These are phyloP conservation scores for Colletotrichum karsti DNA, from an alignment of 2,329 filamentous ascomycete genomes.

Conservation along the genomic window DNA sequence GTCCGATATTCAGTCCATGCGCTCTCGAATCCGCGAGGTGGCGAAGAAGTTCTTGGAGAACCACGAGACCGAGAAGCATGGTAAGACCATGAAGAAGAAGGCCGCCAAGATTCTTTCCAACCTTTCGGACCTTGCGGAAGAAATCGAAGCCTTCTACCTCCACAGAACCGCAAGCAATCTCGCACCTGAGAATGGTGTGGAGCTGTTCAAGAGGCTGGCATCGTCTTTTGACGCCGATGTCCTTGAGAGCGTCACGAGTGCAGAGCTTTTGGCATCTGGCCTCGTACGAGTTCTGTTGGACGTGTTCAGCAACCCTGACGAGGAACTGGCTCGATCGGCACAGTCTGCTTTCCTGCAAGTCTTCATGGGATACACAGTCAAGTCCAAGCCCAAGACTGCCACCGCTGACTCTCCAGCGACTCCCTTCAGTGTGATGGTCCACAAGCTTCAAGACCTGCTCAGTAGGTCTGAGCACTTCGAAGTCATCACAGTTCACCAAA, in stretches of 20 bases:
- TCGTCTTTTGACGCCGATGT: slow-evolving; percentile 89
- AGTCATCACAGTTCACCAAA: slow-evolving; percentile 93
- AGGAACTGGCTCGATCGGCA: slow-evolving; percentile 69
- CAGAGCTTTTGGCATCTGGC: slow-evolving; percentile 89
- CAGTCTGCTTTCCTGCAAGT: slow-evolving; percentile 87
- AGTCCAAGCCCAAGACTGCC: slow-evolving; percentile 70
- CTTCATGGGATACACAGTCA: slow-evolving; percentile 84
- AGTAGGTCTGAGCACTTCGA: slow-evolving; percentile 98
- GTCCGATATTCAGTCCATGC: slow-evolving; percentile 64
- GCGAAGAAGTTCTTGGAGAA: slow-evolving; percentile 86
- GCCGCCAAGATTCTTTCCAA: slow-evolving; percentile 79
- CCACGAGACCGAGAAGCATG: slow-evolving; percentile 80
- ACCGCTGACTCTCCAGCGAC: slow-evolving; percentile 77
- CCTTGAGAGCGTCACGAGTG: slow-evolving; percentile 92
- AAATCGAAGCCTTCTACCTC: slow-evolving; percentile 78
- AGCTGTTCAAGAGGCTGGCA: slow-evolving; percentile 79
- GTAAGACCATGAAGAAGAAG: slow-evolving; percentile 79
- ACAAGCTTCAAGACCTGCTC: slow-evolving; percentile 94
- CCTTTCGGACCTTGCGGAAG: slow-evolving; percentile 74
- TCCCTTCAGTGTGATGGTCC: slow-evolving; percentile 88
- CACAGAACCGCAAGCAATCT: slow-evolving; percentile 56
- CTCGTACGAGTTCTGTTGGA: slow-evolving; percentile 86
- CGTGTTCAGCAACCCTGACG: slow-evolving; percentile 79
- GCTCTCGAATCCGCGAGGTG: slow-evolving; percentile 77
- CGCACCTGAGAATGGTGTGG: slow-evolving; percentile 60